Base-by-base conservation (phyloP, 2,329 filamentous ascomycete genomes). In the Nemania abortiva region DNA sequence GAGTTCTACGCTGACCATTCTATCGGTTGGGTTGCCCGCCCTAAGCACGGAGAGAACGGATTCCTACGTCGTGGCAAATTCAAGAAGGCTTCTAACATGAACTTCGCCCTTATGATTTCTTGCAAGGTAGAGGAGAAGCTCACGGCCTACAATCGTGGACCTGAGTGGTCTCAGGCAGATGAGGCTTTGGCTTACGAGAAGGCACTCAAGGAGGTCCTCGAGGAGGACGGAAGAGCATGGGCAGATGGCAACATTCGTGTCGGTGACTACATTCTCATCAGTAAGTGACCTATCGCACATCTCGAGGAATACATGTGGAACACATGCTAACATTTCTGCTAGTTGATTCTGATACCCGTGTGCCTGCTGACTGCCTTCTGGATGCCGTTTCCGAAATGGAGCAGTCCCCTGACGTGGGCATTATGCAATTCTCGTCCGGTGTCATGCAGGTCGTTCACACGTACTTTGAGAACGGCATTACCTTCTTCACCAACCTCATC, bases 1-100 rank as follows among this genome's bases (percentile, higher is more conserved):
- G 88, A 91, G 57, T 91, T 91, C 73, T 91, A 91, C 75, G 87
- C 88, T 29, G 89, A 91, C 73, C 87, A 91, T 79, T 90, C 87
- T 76, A 91, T 91, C 73, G 90, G 90, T 57, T 91, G 89, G 89
- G 88, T 90, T 1, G 89, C 89, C 20, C 87, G 90, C 31, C 90
- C 90, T 15, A 86, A 84, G 74, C 87, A 91, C 70, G 88, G 87
- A 54, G 87, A 89, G 71, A 85, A 89, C 69, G 88, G 88, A 22
- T 91, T 91, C 78, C 72, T 82, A 67, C 77, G 78, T 18, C 77
- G 78, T 29, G 90, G 90, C 63, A 91, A 91, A 77, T 92, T 91
- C 82, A 92, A 92, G 82, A 91, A 92, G 80, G 89, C 90, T 1
- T 92, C 89, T 31, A 93, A 93, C 81, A 92, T 93, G 90, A 93